Evolutionary conservation across 306 rosid species (phyloP), one percentile per base, ranked within the genome.

Genomic region (Glycine tomentella): DNA sequence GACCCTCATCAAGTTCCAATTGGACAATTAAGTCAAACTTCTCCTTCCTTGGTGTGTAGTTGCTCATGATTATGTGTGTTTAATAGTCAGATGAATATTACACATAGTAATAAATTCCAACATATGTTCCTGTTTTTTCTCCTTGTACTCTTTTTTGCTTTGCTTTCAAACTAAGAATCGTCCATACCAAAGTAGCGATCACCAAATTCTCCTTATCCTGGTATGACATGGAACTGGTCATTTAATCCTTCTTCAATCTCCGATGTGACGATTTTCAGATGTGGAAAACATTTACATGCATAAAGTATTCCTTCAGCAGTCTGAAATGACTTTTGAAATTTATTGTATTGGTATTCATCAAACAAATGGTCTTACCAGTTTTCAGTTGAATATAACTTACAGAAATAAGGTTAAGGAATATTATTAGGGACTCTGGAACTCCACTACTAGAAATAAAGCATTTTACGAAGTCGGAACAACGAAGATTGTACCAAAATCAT

Each of bases 111-210:
- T 20, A 65, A 67, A 66, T 33, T 17, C 65, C 12, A 83, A 52
- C 52, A 56, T 78, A 34, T 61, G 38, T 53, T 53, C 7, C 8
- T 50, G 6, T 36, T 74, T 36, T 50, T 15, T 55, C 0, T 1
- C 2, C 14, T 34, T 9, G 34, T 20, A 45, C 56, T 14, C 0
- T 2, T 63, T 53, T 25, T 25, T 25, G 40, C 72, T 72, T 14
- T 50, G 84, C 31, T 48, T 42, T 62, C 52, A 74, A 14, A 6
- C 68, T 81, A 85, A 13, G 71, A 70, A 31, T 76, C 81, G 6
- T 94, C 98, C 0, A 97, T 94, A 25, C 98, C 98, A 56, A 94
- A 94, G 80, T 94, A 94, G 14, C 98, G 94, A 76, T 92, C 99
- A 1, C 97, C 97, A 61, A 95, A 95, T 82, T 95, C 95, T 49